Conservation (phyloP, 2,329 filamentous ascomycete genomes). For the Pseudopyricularia javanii region DNA sequence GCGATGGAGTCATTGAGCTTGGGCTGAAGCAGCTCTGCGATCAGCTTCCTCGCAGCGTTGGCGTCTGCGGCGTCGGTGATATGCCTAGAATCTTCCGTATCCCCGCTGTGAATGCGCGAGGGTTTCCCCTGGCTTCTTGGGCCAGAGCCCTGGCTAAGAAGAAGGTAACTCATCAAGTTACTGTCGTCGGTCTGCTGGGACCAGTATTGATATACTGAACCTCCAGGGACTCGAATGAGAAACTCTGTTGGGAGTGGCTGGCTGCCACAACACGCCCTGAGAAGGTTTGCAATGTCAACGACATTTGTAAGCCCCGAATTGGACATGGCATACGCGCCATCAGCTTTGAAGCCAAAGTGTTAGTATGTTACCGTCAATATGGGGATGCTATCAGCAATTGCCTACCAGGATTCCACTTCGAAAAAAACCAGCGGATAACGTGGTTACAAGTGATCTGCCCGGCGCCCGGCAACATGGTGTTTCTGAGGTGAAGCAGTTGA, state of each 20-base stretch:
- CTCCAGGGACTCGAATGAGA: constrained; percentile 28
- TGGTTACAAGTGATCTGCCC: constrained; percentile 57
- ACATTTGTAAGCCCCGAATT: constrained; percentile 53
- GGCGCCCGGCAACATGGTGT: constrained; percentile 55
- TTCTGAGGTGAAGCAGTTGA: constrained; percentile 52
- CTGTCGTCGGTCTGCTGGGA: constrained; percentile 28
- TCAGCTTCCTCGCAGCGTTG: constrained; percentile 34
- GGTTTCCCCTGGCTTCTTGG: neutral
- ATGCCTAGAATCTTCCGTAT: constrained; percentile 8
- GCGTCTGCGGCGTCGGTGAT: constrained; percentile 21
- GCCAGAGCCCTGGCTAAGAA: constrained; percentile 21
- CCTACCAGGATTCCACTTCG: constrained; percentile 72
- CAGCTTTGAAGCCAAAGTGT: constrained; percentile 29
- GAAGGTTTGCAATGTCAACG: constrained; percentile 52
- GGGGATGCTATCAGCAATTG: neutral
- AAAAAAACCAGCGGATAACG: constrained; percentile 70
- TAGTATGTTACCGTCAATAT: neutral
- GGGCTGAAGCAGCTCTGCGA: constrained; percentile 39
- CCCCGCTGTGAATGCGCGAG: neutral
- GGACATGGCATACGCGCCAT: constrained; percentile 53
- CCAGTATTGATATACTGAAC: constrained; percentile 35
- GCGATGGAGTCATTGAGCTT: constrained; percentile 37
- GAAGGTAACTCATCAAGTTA: constrained; percentile 37
- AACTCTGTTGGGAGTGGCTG: constrained; percentile 17
- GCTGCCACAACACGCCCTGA: constrained; percentile 56